These are phyloP conservation scores for Phaffia australis DNA, from an alignment of 768 basidiomycete species.

Conservation along the genomic window DNA sequence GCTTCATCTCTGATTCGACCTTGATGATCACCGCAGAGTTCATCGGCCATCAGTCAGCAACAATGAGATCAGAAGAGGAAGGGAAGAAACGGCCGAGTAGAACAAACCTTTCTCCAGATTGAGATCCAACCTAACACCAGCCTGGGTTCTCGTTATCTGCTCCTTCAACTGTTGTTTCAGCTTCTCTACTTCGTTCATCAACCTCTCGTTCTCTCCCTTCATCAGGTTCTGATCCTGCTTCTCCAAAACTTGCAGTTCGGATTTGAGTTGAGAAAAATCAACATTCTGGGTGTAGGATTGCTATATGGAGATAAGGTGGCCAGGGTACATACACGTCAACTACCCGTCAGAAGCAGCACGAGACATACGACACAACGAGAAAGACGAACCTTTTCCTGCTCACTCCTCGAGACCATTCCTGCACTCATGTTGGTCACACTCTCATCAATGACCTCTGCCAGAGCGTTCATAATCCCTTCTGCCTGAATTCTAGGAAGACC, in stretches of 20 bases:
- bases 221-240: constrained; percentile 92
- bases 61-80: neutral
- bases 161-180: constrained; percentile 85
- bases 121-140: constrained; percentile 82
- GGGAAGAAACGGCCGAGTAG: neutral
- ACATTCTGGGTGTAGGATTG: constrained; percentile 47
- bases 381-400: constrained; percentile 77
- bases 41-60: neutral
- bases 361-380: neutral
- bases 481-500: constrained; percentile 84
- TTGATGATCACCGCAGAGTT: constrained; percentile 1
- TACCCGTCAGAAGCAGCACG: neutral
- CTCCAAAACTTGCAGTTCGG: constrained; percentile 88
- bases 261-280: constrained; percentile 92
- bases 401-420: constrained; percentile 89
- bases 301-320: constrained; percentile 21
- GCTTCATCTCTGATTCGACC: constrained; percentile 89
- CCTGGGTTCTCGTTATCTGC: constrained; percentile 83
- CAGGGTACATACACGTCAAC: neutral
- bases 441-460: constrained; percentile 96
- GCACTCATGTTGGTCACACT: constrained; percentile 90
- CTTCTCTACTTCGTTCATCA: constrained; percentile 81
- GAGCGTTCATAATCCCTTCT: constrained; percentile 91
- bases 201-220: constrained; percentile 92
- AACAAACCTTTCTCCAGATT: constrained; percentile 71